Evolutionary conservation across 352 stramenopile species (phyloP).

Genomic region (Globisporangium acanthophoron): DNA sequence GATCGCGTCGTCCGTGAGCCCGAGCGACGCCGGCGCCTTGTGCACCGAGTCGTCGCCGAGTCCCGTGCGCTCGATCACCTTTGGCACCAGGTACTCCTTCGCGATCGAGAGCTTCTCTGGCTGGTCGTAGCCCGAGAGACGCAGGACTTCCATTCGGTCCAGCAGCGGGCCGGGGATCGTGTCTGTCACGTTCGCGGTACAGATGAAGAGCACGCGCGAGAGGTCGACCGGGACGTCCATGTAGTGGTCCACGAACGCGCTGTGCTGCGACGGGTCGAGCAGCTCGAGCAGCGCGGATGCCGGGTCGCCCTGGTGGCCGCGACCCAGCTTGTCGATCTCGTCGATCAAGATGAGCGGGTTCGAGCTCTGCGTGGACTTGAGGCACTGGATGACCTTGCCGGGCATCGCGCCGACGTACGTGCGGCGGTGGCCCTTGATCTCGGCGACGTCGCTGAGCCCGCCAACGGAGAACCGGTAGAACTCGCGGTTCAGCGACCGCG

Average conservation of each 20-base stretch:
- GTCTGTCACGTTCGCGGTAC: conserved; percentile 95
- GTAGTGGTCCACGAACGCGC: conserved; percentile 97
- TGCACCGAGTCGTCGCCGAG: conserved; percentile 46
- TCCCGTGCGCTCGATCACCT: conserved; percentile 92
- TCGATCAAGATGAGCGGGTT: conserved; percentile 99
- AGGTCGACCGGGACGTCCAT: conserved; percentile 98
- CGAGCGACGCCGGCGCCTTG: conserved; percentile 77
- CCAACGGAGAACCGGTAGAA: conserved; percentile 99
- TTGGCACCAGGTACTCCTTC: conserved; percentile 97
- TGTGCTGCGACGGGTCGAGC: conserved; percentile 97
- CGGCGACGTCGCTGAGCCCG: conserved; percentile 94
- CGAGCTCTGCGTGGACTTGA: conserved; percentile 95
- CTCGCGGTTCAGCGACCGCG: conserved; percentile 93
- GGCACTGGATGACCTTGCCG: conserved; percentile 97
- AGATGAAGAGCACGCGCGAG: conserved; percentile 96
- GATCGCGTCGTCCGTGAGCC: conserved; percentile 93
- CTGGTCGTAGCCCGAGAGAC: conserved; percentile 94
- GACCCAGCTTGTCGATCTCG: conserved; percentile 90
- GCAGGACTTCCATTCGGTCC: conserved; percentile 99
- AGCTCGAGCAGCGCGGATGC: conserved; percentile 96
- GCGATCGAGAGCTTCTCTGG: conserved; percentile 98
- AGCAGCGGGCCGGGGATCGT: conserved; percentile 96
- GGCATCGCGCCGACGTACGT: conserved; percentile 99
- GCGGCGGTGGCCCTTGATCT: conserved; percentile 98
- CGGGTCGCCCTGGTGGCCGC: conserved; percentile 91